Evolutionary conservation across 805 yeast genomes (phyloP).

Genomic region (Blastobotrys muscicola): DNA sequence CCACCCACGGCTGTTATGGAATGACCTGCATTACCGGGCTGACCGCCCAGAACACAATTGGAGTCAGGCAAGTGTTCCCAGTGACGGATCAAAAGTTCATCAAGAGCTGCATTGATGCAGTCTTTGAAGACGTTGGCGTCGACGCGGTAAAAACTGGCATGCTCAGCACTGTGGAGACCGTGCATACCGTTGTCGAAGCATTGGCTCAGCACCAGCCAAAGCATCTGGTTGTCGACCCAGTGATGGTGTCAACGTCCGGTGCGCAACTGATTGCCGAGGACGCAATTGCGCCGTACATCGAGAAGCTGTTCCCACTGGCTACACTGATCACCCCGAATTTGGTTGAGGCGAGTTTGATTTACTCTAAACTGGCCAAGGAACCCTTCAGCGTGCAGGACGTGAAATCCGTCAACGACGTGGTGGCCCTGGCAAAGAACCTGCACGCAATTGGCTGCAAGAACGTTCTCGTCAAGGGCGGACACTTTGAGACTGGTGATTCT

Average conservation of each 20-base stretch:
- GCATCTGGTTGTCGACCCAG: constrained; percentile 67
- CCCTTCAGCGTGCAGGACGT: constrained; percentile 6
- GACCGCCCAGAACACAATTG: constrained; percentile 63
- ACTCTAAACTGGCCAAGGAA: background rate
- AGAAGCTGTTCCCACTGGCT: constrained; percentile 41
- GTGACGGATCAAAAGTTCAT: constrained; percentile 38
- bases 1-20: constrained; percentile 68
- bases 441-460: constrained; percentile 22
- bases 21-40: constrained; percentile 68
- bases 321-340: constrained; percentile 67
- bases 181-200: constrained; percentile 36
- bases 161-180: constrained; percentile 46
- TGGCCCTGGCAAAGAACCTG: constrained; percentile 32
- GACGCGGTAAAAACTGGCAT: constrained; percentile 75
- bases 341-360: constrained; percentile 44
- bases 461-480: constrained; percentile 76
- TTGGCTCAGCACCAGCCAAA: constrained; percentile 25
- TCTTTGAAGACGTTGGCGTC: constrained; percentile 51
- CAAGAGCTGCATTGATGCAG: constrained; percentile 39
- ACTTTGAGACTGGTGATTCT: constrained; percentile 33
- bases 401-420: constrained; percentile 33
- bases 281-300: constrained; percentile 37
- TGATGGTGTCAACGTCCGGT: constrained; percentile 77
- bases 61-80: constrained; percentile 33
- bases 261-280: constrained; percentile 41